Evolutionary conservation across 2,329 filamentous ascomycete genomes (phyloP), one percentile per base, ranked within the genome.

Genomic region (Fusarium xylarioides): DNA sequence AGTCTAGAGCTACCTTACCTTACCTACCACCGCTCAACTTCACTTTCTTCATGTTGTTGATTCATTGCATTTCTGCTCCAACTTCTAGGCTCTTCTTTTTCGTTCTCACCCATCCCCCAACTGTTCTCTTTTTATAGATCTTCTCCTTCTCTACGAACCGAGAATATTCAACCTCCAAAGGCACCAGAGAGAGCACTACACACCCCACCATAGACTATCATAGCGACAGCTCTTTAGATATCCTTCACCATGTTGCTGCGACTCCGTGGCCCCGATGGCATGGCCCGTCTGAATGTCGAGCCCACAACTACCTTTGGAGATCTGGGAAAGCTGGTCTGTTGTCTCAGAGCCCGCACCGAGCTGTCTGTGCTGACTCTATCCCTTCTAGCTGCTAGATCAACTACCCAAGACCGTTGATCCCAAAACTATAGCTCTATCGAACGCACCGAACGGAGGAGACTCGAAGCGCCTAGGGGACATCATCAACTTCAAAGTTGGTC

Each of bases 201-300:
- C 65, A 62, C 71, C 71, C 71, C 71, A 61, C 71, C 54, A 74
- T 53, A 52, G 43, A 18, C 40, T 28, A 52, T 55, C 49, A 34
- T 42, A 59, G 46, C 69, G 55, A 49, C 69, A 68, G 42, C 44
- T 63, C 52, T 62, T 49, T 16, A 28, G 28, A 32, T 49, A 63
- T 52, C 47, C 30, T 40, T 46, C 80, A 84, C 80, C 73, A 97
- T 97, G 91, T 88, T 97, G 79, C 86, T 98, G 63, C 91, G 95
- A 82, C 93, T 97, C 76, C 92, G 95, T 78, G 95, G 95, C 81
- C 94, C 93, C 73, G 95, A 98, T 85, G 96, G 96, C 85, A 96
- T 96, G 87, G 92, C 95, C 83, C 92, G 96, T 76, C 86, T 98
- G 78, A 93, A 88, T 57, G 89, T 97, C 75, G 91, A 95, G 76